Conservation (phyloP, 176 grass and related monocot species). For the Ananas comosus region DNA sequence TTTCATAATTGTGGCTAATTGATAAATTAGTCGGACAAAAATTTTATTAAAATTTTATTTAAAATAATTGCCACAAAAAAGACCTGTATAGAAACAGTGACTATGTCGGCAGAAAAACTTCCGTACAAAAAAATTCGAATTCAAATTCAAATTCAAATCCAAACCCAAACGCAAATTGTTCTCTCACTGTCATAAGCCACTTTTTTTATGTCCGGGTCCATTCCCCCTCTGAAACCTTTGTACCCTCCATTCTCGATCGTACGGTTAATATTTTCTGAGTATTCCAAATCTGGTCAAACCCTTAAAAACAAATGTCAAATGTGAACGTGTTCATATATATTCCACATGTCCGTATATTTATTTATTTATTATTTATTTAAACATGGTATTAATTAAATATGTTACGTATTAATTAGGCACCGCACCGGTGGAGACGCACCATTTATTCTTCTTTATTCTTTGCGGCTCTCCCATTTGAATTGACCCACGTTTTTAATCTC, state of each 20-base stretch:
- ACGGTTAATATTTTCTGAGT: not conserved
- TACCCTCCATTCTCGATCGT: not conserved
- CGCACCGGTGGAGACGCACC: too few species aligned
- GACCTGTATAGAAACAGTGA: too few species aligned
- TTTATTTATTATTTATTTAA: too few species aligned
- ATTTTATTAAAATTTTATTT: too few species aligned
- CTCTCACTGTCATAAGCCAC: not conserved
- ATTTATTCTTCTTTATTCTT: too few species aligned
- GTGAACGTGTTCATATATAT: not conserved
- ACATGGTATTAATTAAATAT: too few species aligned
- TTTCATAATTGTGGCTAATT: too few species aligned
- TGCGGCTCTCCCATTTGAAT: too few species aligned
- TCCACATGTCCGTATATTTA: not conserved
- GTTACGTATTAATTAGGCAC: too few species aligned
- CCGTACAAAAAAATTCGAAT: not conserved
- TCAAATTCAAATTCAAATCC: not conserved
- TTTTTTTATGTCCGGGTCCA: not conserved
- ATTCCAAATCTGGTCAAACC: not conserved
- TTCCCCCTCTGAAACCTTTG: not conserved
- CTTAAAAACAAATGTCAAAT: not conserved
- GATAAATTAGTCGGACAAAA: too few species aligned
- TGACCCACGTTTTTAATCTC: too few species aligned
- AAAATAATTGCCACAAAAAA: too few species aligned
- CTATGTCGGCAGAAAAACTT: not conserved
- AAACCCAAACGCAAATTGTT: not conserved